Base-by-base conservation (phyloP, 2,329 filamentous ascomycete species). In the Sclerotinia spermophila region DNA sequence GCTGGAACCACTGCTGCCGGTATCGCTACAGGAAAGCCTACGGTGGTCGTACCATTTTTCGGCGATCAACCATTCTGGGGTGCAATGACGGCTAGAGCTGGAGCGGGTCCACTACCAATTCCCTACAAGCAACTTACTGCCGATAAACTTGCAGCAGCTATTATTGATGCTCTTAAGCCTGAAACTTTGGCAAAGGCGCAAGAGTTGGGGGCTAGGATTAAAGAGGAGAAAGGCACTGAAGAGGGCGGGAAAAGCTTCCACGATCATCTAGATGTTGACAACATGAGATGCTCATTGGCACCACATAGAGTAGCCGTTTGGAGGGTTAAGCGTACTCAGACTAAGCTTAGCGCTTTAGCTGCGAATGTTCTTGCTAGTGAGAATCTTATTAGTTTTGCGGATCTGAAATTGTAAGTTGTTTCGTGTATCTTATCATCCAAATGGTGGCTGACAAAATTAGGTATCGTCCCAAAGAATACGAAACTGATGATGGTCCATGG, bases 1-100 rank as follows among this genome's bases (percentile, higher is more conserved):
- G 93, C 93, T 13, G 93, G 93, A 27, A 97, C 93, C 3, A 96
- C 93, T 1, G 93, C 93, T 1, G 92, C 93, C 0, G 93, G 93
- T n/a, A 92, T 97, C 72, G 87, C 90, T 27, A 87, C 89, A 1
- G 93, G 93, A 35, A 89, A 89, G 68, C 93, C 93, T 2, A 97
- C 93, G 0, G 87, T 96, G 2, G 86, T 97, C 3, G 89, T 97
- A 0, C 93, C 93, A 0, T 97, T 97, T 82, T 97, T 94, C 77
- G 92, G 92, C 2, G 92, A 95, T 75, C 92, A 95, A 79, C 90
- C 90, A 0, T 95, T 94, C 77, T 94, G 92, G 92, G 92, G 92
- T 11, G 85, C 89, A 15, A 94, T 94, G 86, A 87, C 94, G 53
- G 86, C 89, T 0, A 85, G 84, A 71, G 90, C 92, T 10, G 90